Evolutionary conservation across 805 yeast species (phyloP).

Genomic region (Scheffersomyces ergatensis): DNA sequence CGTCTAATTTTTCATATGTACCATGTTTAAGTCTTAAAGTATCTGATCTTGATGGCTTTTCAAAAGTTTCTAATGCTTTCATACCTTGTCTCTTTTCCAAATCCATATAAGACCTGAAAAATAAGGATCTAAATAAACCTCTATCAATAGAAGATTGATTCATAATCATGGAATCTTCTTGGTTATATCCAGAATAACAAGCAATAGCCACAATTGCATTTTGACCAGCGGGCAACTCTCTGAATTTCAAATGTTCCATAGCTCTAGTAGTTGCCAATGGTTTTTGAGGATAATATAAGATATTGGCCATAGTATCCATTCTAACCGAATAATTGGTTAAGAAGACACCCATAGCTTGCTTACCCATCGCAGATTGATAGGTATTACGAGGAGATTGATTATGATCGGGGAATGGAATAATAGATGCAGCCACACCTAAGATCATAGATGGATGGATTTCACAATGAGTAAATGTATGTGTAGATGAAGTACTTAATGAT

Average conservation of each 20-base stretch:
- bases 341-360: constrained; percentile 99
- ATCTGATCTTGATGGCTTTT: constrained; percentile 92
- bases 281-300: constrained; percentile 94
- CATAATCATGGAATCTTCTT: constrained; percentile 99
- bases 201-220: constrained; percentile 98
- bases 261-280: constrained; percentile 97
- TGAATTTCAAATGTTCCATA: constrained; percentile 94
- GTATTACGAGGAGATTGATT: constrained; percentile 99
- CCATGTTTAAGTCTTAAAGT: constrained; percentile 96
- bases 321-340: constrained; percentile 92
- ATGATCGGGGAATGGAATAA: constrained; percentile 99
- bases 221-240: constrained; percentile 99
- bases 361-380: constrained; percentile 99
- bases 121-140: constrained; percentile 92
- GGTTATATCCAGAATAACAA: constrained; percentile 98
- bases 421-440: constrained; percentile 96
- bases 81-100: constrained; percentile 98
- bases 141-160: constrained; percentile 96
- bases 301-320: constrained; percentile 99
- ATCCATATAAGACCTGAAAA: constrained; percentile 97
- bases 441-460: constrained; percentile 99
- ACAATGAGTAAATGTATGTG: constrained; percentile 93
- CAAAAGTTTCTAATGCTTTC: constrained; percentile 97
- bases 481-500: constrained; percentile 40
- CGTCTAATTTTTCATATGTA: constrained; percentile 96